phyloP scores from a whole-genome alignment of 1,284 basidiomycete genomes.

The Mycosarcoma mackinlayi region DNA sequence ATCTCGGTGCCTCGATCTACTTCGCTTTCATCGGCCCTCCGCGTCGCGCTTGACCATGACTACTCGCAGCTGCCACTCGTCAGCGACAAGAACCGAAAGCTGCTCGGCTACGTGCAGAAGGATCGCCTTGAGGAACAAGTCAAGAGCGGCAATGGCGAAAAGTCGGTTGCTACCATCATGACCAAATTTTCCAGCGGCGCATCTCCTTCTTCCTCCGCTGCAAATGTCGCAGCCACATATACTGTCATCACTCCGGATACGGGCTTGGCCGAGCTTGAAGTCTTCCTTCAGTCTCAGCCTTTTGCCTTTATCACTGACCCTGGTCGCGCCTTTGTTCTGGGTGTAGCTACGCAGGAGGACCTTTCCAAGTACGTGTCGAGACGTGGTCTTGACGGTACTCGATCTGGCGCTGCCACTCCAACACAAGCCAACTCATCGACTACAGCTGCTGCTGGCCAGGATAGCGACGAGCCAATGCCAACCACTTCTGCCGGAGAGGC shows the following conservation, averaged over 20 bases:
- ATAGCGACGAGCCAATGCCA: conserved; percentile 42
- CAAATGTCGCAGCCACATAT: conserved; percentile 37
- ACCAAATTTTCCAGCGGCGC: conserved; percentile 50
- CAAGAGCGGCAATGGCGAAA: conserved; percentile 38
- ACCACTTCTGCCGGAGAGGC: conserved; percentile 23
- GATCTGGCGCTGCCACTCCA: conserved; percentile 42
- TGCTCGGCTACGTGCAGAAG: conserved; percentile 63
- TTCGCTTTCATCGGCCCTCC: conserved; percentile 43
- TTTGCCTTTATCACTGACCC: conserved; percentile 66
- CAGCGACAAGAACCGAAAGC: conserved; percentile 51
- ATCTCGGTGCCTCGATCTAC: conserved; percentile 56
- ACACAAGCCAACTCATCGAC: conserved; percentile 28
- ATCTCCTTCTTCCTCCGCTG: conserved; percentile 16
- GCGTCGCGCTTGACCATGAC: conserved; percentile 61
- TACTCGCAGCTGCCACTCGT: conserved; percentile 62
- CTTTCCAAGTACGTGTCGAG: conserved; percentile 57
- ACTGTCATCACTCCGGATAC: conserved; percentile 63
- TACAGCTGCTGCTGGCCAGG: conserved; percentile 11
- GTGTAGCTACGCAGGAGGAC: conserved; percentile 61
- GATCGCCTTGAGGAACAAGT: conserved; percentile 48
- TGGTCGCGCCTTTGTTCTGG: conserved; percentile 55
- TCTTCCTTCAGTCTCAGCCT: conserved; percentile 58
- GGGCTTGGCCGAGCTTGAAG: conserved; percentile 63
- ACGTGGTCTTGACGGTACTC: conserved; percentile 45
- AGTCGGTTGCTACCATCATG: conserved; percentile 52